Base-by-base conservation (phyloP, 345 rosid genomes). In the Abelmoschus esculentus region DNA sequence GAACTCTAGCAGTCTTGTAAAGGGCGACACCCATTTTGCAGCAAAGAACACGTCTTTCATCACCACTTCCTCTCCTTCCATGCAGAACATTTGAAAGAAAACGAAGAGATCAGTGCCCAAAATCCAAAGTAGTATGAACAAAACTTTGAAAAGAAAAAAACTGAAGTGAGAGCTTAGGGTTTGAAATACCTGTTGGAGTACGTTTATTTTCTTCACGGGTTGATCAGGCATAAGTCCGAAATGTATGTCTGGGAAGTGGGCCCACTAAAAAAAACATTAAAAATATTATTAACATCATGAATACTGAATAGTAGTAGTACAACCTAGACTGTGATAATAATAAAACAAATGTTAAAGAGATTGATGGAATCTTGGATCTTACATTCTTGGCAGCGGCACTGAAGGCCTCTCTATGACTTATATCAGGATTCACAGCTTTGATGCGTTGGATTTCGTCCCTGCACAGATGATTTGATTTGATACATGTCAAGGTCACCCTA, bases 341-440 rank as follows among this genome's bases (percentile, higher is more conserved):
- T 36, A 26, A 54, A 64, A 70, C 63, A 70, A 74, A 47, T 28
- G 18, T 6, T 3, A 3, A 67, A 15, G 12, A 52, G 13, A 31
- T 53, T 46, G 65, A 22, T 42, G 32, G 52, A 70, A 70, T 71
- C 72, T 66, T 10, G 80, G 78, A 73, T 77, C 93, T 89, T 70
- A 96, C 99, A 83, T 96, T 96, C 83, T 96, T 96, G 60, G 99
- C 99, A 80, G 99, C 99, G 36, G 99, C 99, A 77, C 99, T 92
- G 66, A 96, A 96, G 55, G 99, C 99, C 76, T 96, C 99, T 80
- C 98, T 87, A 90, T 96, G 99, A 78, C 96, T 96, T 31, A 96
- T 96, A 73, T 96, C 99, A 71, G 99, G 99, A 69, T 96, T 96
- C 68, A 84, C 91, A 62, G 99, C 99, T 83, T 95, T 96, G 85